phyloP scores from a whole-genome alignment of 768 basidiomycete genomes.

The Boletus subcaerulescens region DNA sequence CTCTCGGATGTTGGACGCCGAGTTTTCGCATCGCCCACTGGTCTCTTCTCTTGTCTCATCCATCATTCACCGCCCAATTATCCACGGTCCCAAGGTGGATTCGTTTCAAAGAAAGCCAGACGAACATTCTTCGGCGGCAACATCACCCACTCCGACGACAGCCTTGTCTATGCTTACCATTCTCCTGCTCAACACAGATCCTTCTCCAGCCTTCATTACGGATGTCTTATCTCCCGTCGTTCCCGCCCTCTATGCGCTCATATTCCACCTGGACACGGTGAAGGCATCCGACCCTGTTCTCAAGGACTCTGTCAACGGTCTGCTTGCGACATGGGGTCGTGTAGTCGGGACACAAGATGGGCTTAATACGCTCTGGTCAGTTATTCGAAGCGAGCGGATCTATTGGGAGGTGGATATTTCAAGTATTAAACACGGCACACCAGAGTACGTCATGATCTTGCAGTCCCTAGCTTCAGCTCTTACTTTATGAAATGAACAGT shows the following conservation, averaged over 20 bases:
- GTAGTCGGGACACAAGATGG: conserved; percentile 54
- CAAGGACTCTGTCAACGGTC: conserved; percentile 53
- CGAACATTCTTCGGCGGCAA: not conserved
- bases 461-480: not conserved
- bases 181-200: conserved; percentile 73
- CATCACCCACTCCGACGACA: conserved; percentile 30
- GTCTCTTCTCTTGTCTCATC: conserved; percentile 39
- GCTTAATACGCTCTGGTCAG: conserved; percentile 52
- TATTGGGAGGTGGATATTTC: conserved; percentile 58
- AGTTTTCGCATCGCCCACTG: conserved; percentile 14
- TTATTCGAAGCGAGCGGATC: conserved; percentile 49
- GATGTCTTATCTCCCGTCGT: conserved; percentile 66
- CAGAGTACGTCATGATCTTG: conserved; percentile 39
- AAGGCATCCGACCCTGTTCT: conserved; percentile 65
- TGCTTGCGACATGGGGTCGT: conserved; percentile 76
- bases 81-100: conserved; percentile 13
- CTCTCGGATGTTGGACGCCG: conserved; percentile 57
- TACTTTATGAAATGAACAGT: conserved; percentile 5
- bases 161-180: conserved; percentile 51
- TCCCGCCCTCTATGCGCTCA: conserved; percentile 61
- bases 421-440: conserved; percentile 41
- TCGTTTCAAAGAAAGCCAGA: not conserved
- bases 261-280: conserved; percentile 48
- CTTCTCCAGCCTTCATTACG: conserved; percentile 66
- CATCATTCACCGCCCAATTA: conserved; percentile 54